Evolutionary conservation across 2,329 filamentous ascomycete genomes (phyloP).

Genomic region (Fusarium luffae): DNA sequence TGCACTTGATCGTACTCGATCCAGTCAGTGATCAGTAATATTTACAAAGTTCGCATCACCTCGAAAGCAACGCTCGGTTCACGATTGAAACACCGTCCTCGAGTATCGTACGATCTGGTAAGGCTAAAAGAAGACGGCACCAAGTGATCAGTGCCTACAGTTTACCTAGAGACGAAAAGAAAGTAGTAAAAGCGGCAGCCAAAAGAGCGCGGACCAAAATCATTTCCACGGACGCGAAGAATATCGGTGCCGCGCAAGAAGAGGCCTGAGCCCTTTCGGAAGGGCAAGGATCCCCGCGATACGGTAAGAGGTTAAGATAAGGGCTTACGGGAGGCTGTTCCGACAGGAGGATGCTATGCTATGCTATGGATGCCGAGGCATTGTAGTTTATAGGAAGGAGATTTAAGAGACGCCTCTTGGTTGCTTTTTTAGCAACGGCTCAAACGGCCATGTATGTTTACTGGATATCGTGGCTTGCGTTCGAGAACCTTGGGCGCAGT

Average conservation of each 20-base stretch:
- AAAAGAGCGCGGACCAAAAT: conserved; percentile 5
- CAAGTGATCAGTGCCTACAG: conserved; percentile 17
- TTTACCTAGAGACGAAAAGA: background rate
- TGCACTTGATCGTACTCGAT: background rate
- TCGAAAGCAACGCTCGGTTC: background rate
- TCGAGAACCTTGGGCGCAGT: conserved; percentile 2
- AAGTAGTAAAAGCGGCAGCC: conserved; percentile 7
- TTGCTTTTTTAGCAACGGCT: conserved; percentile 4
- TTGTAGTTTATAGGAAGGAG: background rate
- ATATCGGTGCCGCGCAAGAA: conserved; percentile 1
- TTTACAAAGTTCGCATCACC: background rate
- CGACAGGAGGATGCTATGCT: background rate
- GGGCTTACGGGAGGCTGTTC: conserved; percentile 13
- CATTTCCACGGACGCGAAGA: background rate
- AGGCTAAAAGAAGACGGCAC: conserved; percentile 1
- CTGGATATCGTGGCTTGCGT: conserved; percentile 18
- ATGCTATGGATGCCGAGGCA: background rate
- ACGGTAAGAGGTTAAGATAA: conserved; percentile 7
- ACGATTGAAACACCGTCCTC: background rate
- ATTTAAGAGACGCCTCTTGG: background rate
- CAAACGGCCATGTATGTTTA: background rate
- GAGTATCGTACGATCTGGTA: conserved; percentile 6
- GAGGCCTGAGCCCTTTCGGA: conserved; percentile 14
- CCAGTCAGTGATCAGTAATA: background rate
- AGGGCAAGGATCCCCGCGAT: conserved; percentile 11